A percentile compares a stretch with the other conserved stretches of the same genome.
Conservation (phyloP, 2,329 filamentous ascomycete genomes). For the Fonsecaea pugnacius region DNA sequence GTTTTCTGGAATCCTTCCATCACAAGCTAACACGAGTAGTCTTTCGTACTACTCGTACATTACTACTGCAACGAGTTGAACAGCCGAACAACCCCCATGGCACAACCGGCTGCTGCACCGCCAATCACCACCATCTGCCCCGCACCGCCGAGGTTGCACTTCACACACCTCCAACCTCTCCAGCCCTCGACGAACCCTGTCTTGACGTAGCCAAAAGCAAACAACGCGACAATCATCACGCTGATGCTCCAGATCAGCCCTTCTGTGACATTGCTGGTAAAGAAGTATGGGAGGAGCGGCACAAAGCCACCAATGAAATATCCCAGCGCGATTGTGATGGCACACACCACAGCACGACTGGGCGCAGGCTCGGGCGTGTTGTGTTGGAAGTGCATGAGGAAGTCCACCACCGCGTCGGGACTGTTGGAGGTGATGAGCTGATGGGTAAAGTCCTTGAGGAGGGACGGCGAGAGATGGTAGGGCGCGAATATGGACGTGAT, state of each 20-base stretch:
- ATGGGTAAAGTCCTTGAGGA: constrained; percentile 31
- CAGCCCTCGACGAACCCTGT: constrained; percentile 47
- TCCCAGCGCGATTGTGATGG: constrained; percentile 43
- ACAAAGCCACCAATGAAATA: constrained; percentile 50
- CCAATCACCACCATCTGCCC: constrained; percentile 69
- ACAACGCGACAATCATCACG: constrained; percentile 55
- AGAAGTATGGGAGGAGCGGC: constrained; percentile 59
- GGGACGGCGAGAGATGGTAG: constrained; percentile 30
- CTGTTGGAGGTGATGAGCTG: constrained; percentile 33
- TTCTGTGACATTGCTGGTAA: constrained; percentile 41
- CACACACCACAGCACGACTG: constrained; percentile 43
- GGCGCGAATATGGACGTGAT: constrained; percentile 27
- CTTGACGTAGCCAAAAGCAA: constrained; percentile 59
- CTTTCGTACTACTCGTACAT: no score
- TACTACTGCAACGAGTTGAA: constrained; percentile 21
- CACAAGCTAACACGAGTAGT: neutral
- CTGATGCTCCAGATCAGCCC: constrained; percentile 56
- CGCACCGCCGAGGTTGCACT: constrained; percentile 50
- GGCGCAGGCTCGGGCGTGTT: constrained; percentile 47
- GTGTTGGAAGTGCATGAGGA: constrained; percentile 32
- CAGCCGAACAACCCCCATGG: constrained; percentile 58
- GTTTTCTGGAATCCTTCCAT: constrained; percentile 5
- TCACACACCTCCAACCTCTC: constrained; percentile 45
- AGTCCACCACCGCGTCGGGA: constrained; percentile 25
- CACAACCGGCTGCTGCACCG: constrained; percentile 67